These are phyloP conservation scores for Panicum virgatum DNA, from an alignment of 202 grass and related monocot species.

Conservation along the genomic window DNA sequence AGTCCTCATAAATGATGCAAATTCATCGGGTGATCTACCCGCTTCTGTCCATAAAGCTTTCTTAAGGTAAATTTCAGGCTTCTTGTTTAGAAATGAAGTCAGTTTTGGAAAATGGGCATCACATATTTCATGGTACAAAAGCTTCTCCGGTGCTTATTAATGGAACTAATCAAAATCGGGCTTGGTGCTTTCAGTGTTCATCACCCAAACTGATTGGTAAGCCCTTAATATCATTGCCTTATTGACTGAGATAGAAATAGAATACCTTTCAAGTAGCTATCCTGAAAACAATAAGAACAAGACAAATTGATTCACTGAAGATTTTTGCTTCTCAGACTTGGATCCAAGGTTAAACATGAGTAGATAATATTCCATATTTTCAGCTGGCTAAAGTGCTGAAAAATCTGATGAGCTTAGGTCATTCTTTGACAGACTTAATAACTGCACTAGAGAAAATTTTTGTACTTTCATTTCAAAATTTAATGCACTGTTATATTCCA, in stretches of 20 bases:
- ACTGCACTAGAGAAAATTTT: background rate
- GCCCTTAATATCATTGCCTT: background rate
- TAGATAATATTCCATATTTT: background rate
- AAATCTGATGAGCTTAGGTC: background rate
- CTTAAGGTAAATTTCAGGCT: too few species aligned
- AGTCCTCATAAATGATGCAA: too few species aligned
- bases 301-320: background rate
- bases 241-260: background rate
- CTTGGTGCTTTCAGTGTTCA: slow-evolving; percentile 12
- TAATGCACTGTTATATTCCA: background rate
- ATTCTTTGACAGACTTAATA: slow-evolving; percentile 1
- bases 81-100: too few species aligned
- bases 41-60: too few species aligned
- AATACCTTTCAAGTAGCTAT: slow-evolving; percentile 7
- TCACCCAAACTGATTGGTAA: background rate
- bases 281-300: background rate
- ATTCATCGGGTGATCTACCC: too few species aligned
- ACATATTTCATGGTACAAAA: too few species aligned
- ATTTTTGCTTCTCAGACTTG: slow-evolving; percentile 22
- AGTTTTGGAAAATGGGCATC: too few species aligned
- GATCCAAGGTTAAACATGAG: background rate
- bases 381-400: background rate
- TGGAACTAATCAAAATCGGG: too few species aligned
- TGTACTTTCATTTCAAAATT: background rate
- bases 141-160: too few species aligned